Evolutionary conservation across 768 basidiomycete species (phyloP).

Genomic region (Trametes punicea): DNA sequence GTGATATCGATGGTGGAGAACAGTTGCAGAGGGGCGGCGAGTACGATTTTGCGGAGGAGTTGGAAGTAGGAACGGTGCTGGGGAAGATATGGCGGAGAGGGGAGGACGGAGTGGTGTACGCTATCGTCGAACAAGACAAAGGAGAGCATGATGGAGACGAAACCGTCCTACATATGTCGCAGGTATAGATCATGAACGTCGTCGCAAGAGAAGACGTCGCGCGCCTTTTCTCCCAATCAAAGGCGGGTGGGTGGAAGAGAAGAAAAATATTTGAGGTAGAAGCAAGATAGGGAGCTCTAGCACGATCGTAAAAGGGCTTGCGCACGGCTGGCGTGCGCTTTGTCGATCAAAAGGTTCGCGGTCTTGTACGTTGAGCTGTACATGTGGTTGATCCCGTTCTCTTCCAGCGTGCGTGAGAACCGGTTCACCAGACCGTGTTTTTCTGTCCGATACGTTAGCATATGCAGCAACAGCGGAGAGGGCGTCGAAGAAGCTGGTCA

Average conservation of each 20-base stretch:
- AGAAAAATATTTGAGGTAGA: too few relatives aligned
- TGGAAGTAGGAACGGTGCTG: neutral
- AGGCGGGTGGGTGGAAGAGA: too few relatives aligned
- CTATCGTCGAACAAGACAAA: too few relatives aligned
- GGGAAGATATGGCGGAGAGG: neutral
- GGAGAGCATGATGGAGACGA: neutral
- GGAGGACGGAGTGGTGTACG: too few relatives aligned
- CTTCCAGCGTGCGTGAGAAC: constrained; percentile 69
- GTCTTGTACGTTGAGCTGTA: constrained; percentile 84
- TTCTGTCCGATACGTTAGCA: constrained; percentile 39
- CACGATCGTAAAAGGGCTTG: constrained; percentile 56
- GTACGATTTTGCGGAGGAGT: too few relatives aligned
- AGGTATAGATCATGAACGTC: neutral
- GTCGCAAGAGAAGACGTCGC: neutral
- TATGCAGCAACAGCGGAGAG: neutral
- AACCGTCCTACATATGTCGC: neutral
- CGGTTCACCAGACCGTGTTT: constrained; percentile 76
- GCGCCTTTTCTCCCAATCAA: neutral
- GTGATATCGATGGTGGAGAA: too few relatives aligned
- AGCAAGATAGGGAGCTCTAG: constrained; percentile 28
- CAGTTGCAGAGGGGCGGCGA: too few relatives aligned
- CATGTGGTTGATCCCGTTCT: constrained; percentile 77
- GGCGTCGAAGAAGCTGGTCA: neutral
- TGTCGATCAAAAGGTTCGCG: constrained; percentile 73
- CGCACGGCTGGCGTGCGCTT: constrained; percentile 53